Evolutionary conservation across 139 green algal species (phyloP).

Genomic region (Deuterostichococcus epilithicus): DNA sequence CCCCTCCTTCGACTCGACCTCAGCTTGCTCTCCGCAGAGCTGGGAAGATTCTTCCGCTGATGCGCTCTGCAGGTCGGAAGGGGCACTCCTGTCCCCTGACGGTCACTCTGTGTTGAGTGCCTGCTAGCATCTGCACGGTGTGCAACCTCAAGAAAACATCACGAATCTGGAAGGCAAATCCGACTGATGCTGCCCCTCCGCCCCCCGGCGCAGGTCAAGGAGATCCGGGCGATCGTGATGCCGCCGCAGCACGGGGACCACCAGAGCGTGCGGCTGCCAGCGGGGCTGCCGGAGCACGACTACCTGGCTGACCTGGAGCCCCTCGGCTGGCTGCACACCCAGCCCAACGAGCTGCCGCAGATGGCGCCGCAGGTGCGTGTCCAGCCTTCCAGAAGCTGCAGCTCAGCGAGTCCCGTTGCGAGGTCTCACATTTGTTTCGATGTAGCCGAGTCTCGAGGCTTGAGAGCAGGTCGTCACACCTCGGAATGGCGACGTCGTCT

Average conservation of each 20-base stretch:
- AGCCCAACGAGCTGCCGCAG: constrained; percentile 93
- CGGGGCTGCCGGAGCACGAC: constrained; percentile 87
- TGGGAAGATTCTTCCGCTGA: no score
- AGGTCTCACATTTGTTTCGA: no score
- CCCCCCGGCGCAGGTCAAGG: constrained; percentile 84
- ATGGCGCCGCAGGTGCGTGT: constrained; percentile 73
- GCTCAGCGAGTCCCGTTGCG: no score
- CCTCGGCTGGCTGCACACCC: constrained; percentile 98
- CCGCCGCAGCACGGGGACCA: constrained; percentile 97
- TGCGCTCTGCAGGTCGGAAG: no score
- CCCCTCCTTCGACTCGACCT: not conserved
- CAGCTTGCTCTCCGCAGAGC: not conserved
- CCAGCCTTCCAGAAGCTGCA: not conserved
- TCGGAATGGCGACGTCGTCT: no score
- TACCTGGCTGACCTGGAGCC: constrained; percentile 96
- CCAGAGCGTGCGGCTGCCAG: constrained; percentile 85
- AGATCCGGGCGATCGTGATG: constrained; percentile 95
- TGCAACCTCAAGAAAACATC: no score
- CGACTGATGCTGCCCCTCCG: no score
- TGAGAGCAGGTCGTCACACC: not conserved
- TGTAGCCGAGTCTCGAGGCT: no score
- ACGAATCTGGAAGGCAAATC: no score
- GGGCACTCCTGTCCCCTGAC: no score
- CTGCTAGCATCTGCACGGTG: not conserved
- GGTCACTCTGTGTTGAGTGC: not conserved